These are phyloP conservation scores for Vaccinium darrowii DNA, from an alignment of 148 eudicot species.

Conservation along the genomic window DNA sequence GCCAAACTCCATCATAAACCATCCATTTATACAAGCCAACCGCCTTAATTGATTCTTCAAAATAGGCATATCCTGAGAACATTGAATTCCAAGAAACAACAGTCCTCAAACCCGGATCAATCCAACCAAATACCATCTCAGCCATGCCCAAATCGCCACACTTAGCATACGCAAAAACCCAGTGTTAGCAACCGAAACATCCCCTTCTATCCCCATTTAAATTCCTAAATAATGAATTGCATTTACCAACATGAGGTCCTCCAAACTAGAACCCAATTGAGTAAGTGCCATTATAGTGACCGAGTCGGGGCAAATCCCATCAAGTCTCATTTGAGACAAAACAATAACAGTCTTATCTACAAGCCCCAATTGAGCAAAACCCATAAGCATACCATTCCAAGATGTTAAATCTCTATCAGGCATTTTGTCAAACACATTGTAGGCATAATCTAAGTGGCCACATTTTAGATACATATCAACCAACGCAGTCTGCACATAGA, in stretches of 20 bases:
- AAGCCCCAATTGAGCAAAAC: constrained; percentile 45
- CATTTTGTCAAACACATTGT: constrained; percentile 50
- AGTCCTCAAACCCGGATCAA: constrained; percentile 32
- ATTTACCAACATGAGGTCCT: constrained; percentile 32
- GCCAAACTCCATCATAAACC: constrained; percentile 39
- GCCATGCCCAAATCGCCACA: constrained; percentile 48
- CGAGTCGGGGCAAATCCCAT: constrained; percentile 39
- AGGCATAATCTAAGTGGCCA: constrained; percentile 29
- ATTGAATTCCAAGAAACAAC: constrained; percentile 62
- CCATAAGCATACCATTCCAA: constrained; percentile 67
- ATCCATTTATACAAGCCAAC: constrained; percentile 30
- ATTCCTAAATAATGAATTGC: constrained; percentile 47
- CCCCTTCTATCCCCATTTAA: constrained; percentile 38
- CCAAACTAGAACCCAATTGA: constrained; percentile 29
- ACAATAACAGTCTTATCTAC: constrained; percentile 35
- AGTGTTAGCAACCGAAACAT: constrained; percentile 59
- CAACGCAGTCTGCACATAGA: constrained; percentile 50
- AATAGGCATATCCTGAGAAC: constrained; percentile 47
- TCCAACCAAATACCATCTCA: constrained; percentile 41
- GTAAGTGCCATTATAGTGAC: constrained; percentile 53
- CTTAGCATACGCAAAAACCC: constrained; percentile 60
- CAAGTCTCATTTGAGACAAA: constrained; percentile 48
- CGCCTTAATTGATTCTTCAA: constrained; percentile 22
- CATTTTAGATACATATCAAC: constrained; percentile 64
- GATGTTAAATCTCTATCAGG: constrained; percentile 49